Evolutionary conservation across 1,139 yeast species (phyloP), one percentile per base, ranked within the genome.

Genomic region (Wickerhamomyces sp.): DNA sequence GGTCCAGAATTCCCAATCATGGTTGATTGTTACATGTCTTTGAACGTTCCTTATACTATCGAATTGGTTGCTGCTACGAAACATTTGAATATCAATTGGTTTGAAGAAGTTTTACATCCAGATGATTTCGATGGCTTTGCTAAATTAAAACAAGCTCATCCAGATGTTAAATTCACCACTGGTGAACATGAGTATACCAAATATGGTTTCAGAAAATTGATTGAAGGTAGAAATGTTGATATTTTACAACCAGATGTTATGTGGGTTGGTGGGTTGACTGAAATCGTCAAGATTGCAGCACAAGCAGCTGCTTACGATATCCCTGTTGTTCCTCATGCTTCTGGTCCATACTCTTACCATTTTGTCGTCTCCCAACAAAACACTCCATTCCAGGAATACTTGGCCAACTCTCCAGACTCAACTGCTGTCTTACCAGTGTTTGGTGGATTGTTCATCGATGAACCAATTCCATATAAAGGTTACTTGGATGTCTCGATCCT

Each of bases 201-300:
- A 44, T 69, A 69, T 46, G 74, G 74, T 5, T 68, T 68, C 57
- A 59, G 74, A 46, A 65, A 68, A 50, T 56, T 68, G 31, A 68
- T 68, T 42, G 73, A 69, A 48, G 69, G 67, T 24, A 53, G 74
- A 39, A 66, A 67, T 45, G 42, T 69, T 35, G 72, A 67, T 45
- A 68, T 69, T 41, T 53, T 69, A 36, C 74, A 69, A 48, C 74
- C 74, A 15, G 75, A 69, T 48, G 68, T 69, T 34, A 69, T 69
- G 74, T 69, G 74, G 74, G 69, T 68, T 39, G 74, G 74, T 31
- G 73, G 74, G 23, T 48, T 68, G 57, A 68, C 74, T 19, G 74
- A 68, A 51, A 52, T 67, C 27, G 53, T 68, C 38, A 63, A 66
- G 45, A 58, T 69, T 28, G 64, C 71, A 32, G 65, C 64, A 16